phyloP scores from a whole-genome alignment of 305 asterid genomes.

The Fraxinus greggii region DNA sequence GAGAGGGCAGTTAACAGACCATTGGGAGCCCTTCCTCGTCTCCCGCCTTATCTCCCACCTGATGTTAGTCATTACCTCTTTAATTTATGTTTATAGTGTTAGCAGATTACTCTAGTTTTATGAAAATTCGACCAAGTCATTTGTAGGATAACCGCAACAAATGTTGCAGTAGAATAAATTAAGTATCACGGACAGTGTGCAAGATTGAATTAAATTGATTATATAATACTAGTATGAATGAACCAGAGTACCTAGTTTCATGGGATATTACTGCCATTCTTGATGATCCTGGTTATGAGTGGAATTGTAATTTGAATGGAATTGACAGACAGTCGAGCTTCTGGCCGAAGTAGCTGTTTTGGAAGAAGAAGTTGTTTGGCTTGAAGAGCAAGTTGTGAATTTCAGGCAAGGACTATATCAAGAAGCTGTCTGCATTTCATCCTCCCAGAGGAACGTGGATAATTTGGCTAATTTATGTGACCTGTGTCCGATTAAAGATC shows the following conservation, averaged over 20 bases:
- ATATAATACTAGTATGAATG: neutral
- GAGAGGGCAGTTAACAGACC: conserved; percentile 91
- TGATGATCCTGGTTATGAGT: neutral
- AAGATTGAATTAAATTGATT: neutral
- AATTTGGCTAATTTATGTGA: conserved; percentile 41
- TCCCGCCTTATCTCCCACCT: conserved; percentile 84
- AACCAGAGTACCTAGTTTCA: neutral
- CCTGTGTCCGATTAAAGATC: conserved; percentile 31
- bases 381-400: conserved; percentile 79
- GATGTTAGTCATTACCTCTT: conserved; percentile 43
- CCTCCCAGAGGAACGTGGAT: conserved; percentile 56
- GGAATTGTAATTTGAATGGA: conserved; percentile 17
- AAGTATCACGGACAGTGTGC: neutral
- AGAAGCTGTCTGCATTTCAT: conserved; percentile 74
- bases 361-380: conserved; percentile 92
- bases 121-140: neutral
- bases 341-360: conserved; percentile 93
- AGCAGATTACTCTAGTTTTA: neutral
- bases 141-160: neutral
- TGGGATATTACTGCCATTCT: neutral
- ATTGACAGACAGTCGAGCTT: conserved; percentile 71
- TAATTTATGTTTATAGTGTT: neutral
- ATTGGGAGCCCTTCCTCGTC: conserved; percentile 83
- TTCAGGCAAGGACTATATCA: conserved; percentile 85
- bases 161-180: neutral